Evolutionary conservation across 2,329 filamentous ascomycete genomes (phyloP).

Genomic region (Aspergillus fischeri): DNA sequence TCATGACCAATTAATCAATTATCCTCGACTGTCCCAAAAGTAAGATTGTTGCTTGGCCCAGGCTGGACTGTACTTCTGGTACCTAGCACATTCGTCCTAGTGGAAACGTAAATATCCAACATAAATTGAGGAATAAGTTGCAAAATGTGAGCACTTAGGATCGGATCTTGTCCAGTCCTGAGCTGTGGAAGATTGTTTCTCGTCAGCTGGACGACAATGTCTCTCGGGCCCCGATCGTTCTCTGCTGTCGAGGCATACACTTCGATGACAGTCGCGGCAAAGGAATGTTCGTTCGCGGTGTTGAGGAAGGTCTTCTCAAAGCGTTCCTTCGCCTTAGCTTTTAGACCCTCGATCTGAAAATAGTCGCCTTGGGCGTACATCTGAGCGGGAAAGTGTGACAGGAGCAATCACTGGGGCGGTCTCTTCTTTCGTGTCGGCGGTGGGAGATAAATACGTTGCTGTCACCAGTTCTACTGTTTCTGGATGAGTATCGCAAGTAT

Average conservation of each 20-base stretch:
- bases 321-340: not conserved
- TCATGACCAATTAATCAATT: too few relatives aligned
- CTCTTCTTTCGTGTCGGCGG: not conserved
- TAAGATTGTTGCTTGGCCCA: too few relatives aligned
- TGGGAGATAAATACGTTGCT: not conserved
- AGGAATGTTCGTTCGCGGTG: not conserved
- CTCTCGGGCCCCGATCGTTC: not conserved
- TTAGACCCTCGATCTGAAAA: not conserved
- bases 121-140: not conserved
- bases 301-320: not conserved
- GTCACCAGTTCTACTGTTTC: not conserved
- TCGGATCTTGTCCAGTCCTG: not conserved
- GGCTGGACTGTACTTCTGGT: not conserved
- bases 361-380: slow-evolving; percentile 2
- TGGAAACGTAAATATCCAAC: not conserved
- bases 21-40: too few relatives aligned
- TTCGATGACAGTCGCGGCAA: not conserved
- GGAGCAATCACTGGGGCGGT: not conserved
- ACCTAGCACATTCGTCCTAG: not conserved
- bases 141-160: not conserved
- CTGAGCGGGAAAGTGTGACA: not conserved
- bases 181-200: not conserved
- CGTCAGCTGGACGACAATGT: not conserved
- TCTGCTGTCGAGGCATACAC: slow-evolving; percentile 1
- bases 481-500: not conserved